phyloP scores from a whole-genome alignment of 495 filamentous ascomycete genomes.

The Thozetella sp. region DNA sequence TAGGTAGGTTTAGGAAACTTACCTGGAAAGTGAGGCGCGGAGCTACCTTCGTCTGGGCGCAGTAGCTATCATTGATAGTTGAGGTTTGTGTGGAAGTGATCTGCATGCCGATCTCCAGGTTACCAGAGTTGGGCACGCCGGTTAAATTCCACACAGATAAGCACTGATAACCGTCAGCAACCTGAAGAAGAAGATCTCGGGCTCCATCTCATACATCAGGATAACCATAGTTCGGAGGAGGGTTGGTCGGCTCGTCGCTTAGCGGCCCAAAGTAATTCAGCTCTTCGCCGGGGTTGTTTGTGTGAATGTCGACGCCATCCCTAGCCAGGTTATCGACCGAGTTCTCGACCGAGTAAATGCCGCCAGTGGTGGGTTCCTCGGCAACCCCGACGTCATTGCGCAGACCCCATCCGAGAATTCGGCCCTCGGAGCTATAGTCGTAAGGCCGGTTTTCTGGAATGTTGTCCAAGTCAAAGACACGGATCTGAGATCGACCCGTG shows the following conservation, averaged over 20 bases:
- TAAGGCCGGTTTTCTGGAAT: slow-evolving; percentile 34
- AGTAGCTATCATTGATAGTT: slow-evolving; percentile 48
- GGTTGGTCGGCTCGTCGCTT: slow-evolving; percentile 35
- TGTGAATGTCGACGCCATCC: slow-evolving; percentile 58
- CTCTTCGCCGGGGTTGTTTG: slow-evolving; percentile 71
- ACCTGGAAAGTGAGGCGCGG: slow-evolving; percentile 51
- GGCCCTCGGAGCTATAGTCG: slow-evolving; percentile 40
- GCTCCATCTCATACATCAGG: slow-evolving; percentile 46
- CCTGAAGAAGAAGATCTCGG: too few relatives aligned
- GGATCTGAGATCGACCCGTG: slow-evolving; percentile 59
- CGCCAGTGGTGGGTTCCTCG: slow-evolving; percentile 58
- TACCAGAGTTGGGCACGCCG: slow-evolving; percentile 49
- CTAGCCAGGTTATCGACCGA: slow-evolving; percentile 59
- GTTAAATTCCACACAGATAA: slow-evolving; percentile 60
- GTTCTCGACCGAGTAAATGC: slow-evolving; percentile 69
- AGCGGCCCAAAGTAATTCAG: slow-evolving; percentile 67
- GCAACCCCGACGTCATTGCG: slow-evolving; percentile 66
- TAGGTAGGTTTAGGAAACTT: not conserved
- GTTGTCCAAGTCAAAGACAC: slow-evolving; percentile 56
- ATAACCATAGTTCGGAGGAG: slow-evolving; percentile 59
- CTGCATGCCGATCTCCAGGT: slow-evolving; percentile 49
- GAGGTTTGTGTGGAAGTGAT: slow-evolving; percentile 42
- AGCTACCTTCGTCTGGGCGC: slow-evolving; percentile 31
- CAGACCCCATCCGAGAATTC: slow-evolving; percentile 66
- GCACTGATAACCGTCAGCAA: slow-evolving; percentile 30